These are phyloP conservation scores for Cladosporium sp. DNA, from an alignment of 2,329 filamentous ascomycete species.

Conservation along the genomic window DNA sequence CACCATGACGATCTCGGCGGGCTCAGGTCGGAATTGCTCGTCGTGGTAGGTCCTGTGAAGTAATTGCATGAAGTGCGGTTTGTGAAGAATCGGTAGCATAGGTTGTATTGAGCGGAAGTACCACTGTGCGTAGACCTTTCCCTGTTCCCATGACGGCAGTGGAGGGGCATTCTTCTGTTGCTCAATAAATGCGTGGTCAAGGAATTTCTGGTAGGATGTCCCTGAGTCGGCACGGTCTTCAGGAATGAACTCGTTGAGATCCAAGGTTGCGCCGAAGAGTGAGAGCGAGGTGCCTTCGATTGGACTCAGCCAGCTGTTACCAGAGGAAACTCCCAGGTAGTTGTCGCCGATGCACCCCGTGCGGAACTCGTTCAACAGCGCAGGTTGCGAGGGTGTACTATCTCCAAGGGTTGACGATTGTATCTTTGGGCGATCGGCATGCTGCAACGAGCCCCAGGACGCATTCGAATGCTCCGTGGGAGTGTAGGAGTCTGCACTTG, in stretches of 20 bases:
- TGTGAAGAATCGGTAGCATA: slow-evolving; percentile 74
- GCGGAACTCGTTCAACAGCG: slow-evolving; percentile 43
- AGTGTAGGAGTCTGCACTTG: not conserved
- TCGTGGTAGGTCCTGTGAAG: slow-evolving; percentile 70
- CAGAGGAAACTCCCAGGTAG: slow-evolving; percentile 62
- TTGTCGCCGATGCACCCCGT: slow-evolving; percentile 52
- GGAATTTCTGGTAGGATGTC: slow-evolving; percentile 67
- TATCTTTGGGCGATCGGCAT: not conserved
- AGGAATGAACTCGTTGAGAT: slow-evolving; percentile 68
- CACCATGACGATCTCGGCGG: slow-evolving; percentile 64
- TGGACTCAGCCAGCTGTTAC: slow-evolving; percentile 63
- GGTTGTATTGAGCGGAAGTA: slow-evolving; percentile 70
- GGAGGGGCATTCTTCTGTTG: slow-evolving; percentile 56
- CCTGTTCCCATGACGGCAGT: slow-evolving; percentile 61
- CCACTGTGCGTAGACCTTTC: slow-evolving; percentile 67
- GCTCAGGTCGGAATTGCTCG: slow-evolving; percentile 59
- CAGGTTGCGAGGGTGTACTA: not conserved
- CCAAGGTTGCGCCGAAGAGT: slow-evolving; percentile 74
- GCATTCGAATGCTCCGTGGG: not conserved
- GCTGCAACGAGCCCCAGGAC: not conserved
- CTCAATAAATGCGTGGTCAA: slow-evolving; percentile 59
- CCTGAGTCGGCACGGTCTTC: slow-evolving; percentile 56
- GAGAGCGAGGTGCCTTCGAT: slow-evolving; percentile 74
- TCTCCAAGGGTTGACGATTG: not conserved
- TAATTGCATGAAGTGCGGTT: slow-evolving; percentile 65